These are phyloP conservation scores for Chaetoscypha palmicola DNA, from an alignment of 2,329 filamentous ascomycete species.

Conservation along the genomic window DNA sequence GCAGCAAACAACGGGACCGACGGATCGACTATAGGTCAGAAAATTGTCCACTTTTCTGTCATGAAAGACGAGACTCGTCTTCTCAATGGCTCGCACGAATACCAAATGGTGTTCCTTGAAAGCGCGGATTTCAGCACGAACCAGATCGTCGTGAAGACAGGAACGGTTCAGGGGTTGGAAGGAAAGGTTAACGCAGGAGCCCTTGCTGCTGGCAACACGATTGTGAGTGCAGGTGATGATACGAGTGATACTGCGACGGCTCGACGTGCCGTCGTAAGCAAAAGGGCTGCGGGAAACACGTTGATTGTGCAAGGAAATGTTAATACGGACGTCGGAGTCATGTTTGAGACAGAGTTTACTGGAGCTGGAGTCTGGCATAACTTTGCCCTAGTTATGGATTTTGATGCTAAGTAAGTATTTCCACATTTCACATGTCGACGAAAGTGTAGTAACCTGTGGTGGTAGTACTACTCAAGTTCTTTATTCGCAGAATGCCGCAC, in stretches of 20 bases:
- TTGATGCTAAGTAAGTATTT: conserved; percentile 42
- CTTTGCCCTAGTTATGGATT: conserved; percentile 53
- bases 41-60: conserved; percentile 56
- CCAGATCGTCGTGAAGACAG: conserved; percentile 49
- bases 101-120: conserved; percentile 48
- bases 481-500: conserved; percentile 43
- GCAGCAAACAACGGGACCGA: conserved; percentile 45
- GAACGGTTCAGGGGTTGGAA: conserved; percentile 39
- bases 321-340: conserved; percentile 38
- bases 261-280: too few species aligned
- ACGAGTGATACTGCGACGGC: too few species aligned
- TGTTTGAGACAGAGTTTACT: conserved; percentile 47
- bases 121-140: conserved; percentile 41
- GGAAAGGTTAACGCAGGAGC: not conserved
- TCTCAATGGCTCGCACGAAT: conserved; percentile 55
- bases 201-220: not conserved
- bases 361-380: conserved; percentile 47
- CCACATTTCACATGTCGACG: not conserved
- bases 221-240: too few species aligned
- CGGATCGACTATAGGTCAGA: conserved; percentile 45
- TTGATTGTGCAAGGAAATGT: conserved; percentile 43
- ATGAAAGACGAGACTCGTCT: conserved; percentile 38
- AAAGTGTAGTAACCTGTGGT: too few species aligned
- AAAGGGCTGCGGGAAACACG: conserved; percentile 33
- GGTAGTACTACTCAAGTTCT: conserved; percentile 48